A percentile compares a stretch with the other conserved stretches of the same genome.
Conservation (phyloP, 2,329 filamentous ascomycete genomes). For the Aspergillus floridensis region DNA sequence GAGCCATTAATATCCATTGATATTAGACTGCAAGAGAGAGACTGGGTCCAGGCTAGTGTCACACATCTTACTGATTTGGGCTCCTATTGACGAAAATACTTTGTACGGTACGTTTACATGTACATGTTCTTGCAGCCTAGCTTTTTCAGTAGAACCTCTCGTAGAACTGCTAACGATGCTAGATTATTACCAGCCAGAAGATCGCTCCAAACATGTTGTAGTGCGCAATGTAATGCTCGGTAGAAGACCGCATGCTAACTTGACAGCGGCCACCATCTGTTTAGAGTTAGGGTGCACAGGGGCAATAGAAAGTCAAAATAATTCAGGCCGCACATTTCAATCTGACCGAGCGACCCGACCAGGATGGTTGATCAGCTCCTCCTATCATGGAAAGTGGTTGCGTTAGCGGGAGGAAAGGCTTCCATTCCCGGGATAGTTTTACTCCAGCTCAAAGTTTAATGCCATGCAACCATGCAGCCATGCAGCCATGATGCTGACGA, state of each 20-base stretch:
- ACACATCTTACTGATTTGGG: not conserved
- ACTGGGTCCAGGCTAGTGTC: not conserved
- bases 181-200: too few relatives aligned
- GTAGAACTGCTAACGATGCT: too few relatives aligned
- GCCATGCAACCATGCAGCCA: not conserved
- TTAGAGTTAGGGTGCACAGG: constrained; percentile 1
- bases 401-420: constrained; percentile 10
- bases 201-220: too few relatives aligned
- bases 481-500: not conserved
- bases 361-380: not conserved
- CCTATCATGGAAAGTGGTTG: not conserved
- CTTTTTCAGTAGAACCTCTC: too few relatives aligned
- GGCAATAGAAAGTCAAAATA: not conserved
- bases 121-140: too few relatives aligned
- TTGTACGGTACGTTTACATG: too few relatives aligned
- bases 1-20: not conserved
- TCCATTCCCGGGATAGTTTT: constrained; percentile 12
- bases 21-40: not conserved
- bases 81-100: not conserved
- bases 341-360: not conserved
- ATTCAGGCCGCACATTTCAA: constrained; percentile 3
- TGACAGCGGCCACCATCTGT: not conserved
- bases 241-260: not conserved
- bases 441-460: not conserved
- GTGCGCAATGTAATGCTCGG: too few relatives aligned